Evolutionary conservation across 108 stramenopile species (phyloP), one percentile per base, ranked within the genome.

Genomic region (Parietichytrium sp.): DNA sequence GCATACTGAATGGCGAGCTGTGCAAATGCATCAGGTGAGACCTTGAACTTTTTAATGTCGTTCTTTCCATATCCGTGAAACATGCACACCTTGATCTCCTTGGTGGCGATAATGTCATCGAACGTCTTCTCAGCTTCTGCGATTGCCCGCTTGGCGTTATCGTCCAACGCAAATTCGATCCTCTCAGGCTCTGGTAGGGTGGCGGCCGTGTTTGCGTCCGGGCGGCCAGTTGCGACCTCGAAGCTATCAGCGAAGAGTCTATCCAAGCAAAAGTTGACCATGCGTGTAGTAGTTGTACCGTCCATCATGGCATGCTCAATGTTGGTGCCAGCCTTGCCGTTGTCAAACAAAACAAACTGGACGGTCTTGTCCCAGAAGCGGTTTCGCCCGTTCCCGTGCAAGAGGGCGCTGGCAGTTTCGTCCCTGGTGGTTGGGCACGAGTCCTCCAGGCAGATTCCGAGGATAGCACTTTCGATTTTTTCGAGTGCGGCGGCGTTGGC

Each of bases 271-370:
- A 45, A 72, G 61, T 72, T 72, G 0, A 72, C 61, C 2, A 72
- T 33, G 6, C 61, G 61, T 6, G 61, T 72, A 10, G 61, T 72
- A 42, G 61, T 72, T 23, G 25, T 72, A 25, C 84, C 84, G 53
- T 85, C 84, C 84, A 84, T 84, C 84, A 72, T 72, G 80, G 83
- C 81, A 80, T 85, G 84, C 84, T 85, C 84, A 36, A 45, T 54
- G 29, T 84, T 26, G 80, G 82, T 29, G 54, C 84, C 84, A 13
- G 83, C 85, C 78, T 84, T 85, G 29, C 85, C 85, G 72, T 85
- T 85, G 25, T 52, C 30, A 23, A 85, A 84, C 38, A 85, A 84
- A 27, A 85, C 85, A 16, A 85, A 20, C 83, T 85, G 85, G 49
- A 85, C 80, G 2, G 84, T 79, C 84, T 85, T 85, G 49, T 85